These are phyloP conservation scores for Moesziomyces parantarcticus DNA, from an alignment of 1,284 basidiomycete species.

Conservation along the genomic window DNA sequence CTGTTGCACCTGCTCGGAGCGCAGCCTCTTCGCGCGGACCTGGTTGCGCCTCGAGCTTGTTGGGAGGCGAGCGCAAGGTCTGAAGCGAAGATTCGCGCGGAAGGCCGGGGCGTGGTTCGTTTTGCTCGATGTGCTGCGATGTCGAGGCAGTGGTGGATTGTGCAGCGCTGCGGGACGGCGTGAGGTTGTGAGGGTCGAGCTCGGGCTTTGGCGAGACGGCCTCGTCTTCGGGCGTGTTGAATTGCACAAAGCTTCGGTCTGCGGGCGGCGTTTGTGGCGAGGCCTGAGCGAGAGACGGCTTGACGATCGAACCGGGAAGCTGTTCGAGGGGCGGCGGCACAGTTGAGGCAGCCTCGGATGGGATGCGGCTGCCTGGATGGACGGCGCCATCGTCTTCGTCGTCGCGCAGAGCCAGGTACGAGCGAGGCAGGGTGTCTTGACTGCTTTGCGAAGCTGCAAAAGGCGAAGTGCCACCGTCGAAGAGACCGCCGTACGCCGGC, in stretches of 20 bases:
- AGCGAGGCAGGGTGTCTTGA: conserved; percentile 1
- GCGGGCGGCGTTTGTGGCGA: conserved; percentile 20
- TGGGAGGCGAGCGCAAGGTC: conserved; percentile 29
- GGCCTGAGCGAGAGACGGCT: neutral
- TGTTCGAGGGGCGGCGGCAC: neutral
- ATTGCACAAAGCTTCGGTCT: conserved; percentile 25
- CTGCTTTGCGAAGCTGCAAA: conserved; percentile 1
- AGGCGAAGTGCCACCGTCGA: conserved; percentile 7
- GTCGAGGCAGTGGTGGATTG: neutral
- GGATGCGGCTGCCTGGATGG: conserved; percentile 1
- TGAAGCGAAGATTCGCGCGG: conserved; percentile 33
- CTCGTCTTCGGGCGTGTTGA: conserved; percentile 21
- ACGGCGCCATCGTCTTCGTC: conserved; percentile 20
- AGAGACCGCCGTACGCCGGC: conserved; percentile 22
- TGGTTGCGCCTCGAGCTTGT: conserved; percentile 34
- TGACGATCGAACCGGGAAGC: too few relatives aligned
- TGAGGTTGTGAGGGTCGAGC: conserved; percentile 2
- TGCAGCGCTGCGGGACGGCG: conserved; percentile 4
- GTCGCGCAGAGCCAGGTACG: conserved; percentile 35
- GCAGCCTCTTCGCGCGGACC: conserved; percentile 34
- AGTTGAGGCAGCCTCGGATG: neutral
- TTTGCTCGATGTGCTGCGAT: neutral
- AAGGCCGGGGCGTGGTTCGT: conserved; percentile 8
- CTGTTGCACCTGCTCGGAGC: conserved; percentile 29
- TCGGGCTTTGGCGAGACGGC: conserved; percentile 9